Base-by-base conservation (phyloP, 2,329 filamentous ascomycete genomes). In the Colletotrichum chlorophyti region DNA sequence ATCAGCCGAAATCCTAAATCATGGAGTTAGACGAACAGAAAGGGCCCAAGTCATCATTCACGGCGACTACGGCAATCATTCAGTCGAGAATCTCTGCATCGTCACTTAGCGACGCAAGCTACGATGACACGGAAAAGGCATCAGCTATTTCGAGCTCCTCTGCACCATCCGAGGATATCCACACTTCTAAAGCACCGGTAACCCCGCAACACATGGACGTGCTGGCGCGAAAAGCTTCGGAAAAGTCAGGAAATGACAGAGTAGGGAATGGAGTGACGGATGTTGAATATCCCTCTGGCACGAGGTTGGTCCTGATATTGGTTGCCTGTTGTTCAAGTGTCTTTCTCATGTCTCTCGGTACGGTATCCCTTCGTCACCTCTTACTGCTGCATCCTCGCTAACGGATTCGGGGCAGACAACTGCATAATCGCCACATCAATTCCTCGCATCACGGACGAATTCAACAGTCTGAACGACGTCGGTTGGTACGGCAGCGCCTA, bases 401-500 rank as follows among this genome's bases (percentile, higher is more conserved):
- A 48, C 21, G n/a, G 21, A 15, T 12, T 19, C 3, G 1, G 4
- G n/a, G 2, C 41, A 73, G 71, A 74, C 55, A 73, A 73, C 52
- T 72, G 71, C 15, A 77, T 79, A 55, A 75, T 79, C 45, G 74
- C 76, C 8, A 78, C 76, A 1, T 76, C 76, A 3, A 77, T 79
- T 51, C 76, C 76, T 4, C 72, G 70, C 26, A 79, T 79, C 59
- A 79, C 76, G 0, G 69, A 74, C 57, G 68, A 75, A 12, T 77
- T 79, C 65, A 68, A 75, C 21, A 74, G 76, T 43, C 68, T 82
- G 6, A 69, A 74, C 7, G 78, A 82, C 52, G 74, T 83, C 10
- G 78, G 77, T 42, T 83, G 80, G 80, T 82, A 83, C 58, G 79
- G 76, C 3, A 74, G 66, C 6, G 72, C 76, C 35, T 77, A 78